Evolutionary conservation across 2,329 filamentous ascomycete genomes (phyloP).

Genomic region (Coniochaeta pulveracea): DNA sequence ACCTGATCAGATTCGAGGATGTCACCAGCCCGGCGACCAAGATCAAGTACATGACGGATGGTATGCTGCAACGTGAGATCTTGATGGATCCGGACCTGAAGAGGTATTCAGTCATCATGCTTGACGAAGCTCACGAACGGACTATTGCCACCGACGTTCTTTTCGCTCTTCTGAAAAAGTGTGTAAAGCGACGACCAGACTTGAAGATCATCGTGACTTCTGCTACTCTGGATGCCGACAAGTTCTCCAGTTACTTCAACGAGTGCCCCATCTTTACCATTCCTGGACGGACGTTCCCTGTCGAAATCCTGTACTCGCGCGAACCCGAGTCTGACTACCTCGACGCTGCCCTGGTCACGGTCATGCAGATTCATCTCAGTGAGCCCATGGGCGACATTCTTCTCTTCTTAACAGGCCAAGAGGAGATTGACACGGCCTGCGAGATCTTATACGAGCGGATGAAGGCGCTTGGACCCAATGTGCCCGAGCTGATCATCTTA

Average conservation of each 20-base stretch:
- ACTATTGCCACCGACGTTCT: slow-evolving; percentile 94
- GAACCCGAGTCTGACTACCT: slow-evolving; percentile 95
- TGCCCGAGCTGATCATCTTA: slow-evolving; percentile 84
- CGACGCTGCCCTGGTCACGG: slow-evolving; percentile 85
- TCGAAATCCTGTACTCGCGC: slow-evolving; percentile 89
- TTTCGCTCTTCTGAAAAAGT: slow-evolving; percentile 90
- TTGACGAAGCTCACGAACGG: slow-evolving; percentile 95
- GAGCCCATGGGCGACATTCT: slow-evolving; percentile 89
- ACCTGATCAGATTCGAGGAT: slow-evolving; percentile 96
- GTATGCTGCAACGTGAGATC: slow-evolving; percentile 94
- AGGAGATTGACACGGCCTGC: slow-evolving; percentile 92
- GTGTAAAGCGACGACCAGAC: slow-evolving; percentile 72
- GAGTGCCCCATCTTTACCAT: slow-evolving; percentile 95
- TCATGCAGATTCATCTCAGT: slow-evolving; percentile 95
- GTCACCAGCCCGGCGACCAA: slow-evolving; percentile 76
- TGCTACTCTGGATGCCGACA: slow-evolving; percentile 91
- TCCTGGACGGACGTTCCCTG: slow-evolving; percentile 86
- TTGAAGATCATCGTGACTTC: slow-evolving; percentile 94
- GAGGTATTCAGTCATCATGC: slow-evolving; percentile 92
- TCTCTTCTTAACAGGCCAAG: slow-evolving; percentile 93
- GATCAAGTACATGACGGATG: slow-evolving; percentile 99
- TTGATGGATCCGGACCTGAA: slow-evolving; percentile 81
- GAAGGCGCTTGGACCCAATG: slow-evolving; percentile 83
- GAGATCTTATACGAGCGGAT: slow-evolving; percentile 91
- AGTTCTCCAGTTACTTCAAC: slow-evolving; percentile 94